Evolutionary conservation across 192 early-diverging fungal species (phyloP).

Genomic region (Kappamyces sp.): DNA sequence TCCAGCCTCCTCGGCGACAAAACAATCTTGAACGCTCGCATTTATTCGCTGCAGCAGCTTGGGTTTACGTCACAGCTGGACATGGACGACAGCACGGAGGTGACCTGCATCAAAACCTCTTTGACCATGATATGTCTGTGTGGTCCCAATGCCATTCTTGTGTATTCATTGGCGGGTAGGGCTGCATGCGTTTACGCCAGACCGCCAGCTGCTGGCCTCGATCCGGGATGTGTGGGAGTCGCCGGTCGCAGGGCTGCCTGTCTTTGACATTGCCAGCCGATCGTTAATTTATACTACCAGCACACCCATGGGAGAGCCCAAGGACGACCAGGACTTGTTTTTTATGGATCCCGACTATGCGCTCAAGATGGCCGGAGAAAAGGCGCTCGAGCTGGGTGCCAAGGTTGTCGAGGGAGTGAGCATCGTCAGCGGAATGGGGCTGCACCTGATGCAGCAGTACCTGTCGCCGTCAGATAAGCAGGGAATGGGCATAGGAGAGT

Average conservation of each 20-base stretch:
- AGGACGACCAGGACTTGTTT: not conserved
- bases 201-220: conserved; percentile 3
- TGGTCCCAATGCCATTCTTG: not conserved
- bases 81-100: not conserved
- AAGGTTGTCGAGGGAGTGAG: conserved; percentile 10
- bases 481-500: not conserved
- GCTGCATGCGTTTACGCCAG: not conserved
- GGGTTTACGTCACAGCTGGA: conserved; percentile 1
- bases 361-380: not conserved
- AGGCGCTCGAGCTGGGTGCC: not conserved
- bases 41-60: conserved; percentile 1
- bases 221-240: conserved; percentile 8
- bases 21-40: not conserved
- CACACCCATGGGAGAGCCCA: not conserved
- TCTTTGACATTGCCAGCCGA: conserved; percentile 2
- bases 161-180: conserved; percentile 3
- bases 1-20: not conserved
- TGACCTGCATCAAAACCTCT: not conserved
- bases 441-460: conserved; percentile 11
- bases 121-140: not conserved
- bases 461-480: not conserved
- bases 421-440: conserved; percentile 2
- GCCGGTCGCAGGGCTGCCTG: not conserved
- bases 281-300: conserved; percentile 3
- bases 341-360: conserved; percentile 2